Base-by-base conservation (phyloP, 805 yeast genomes). In the Ogataea corticis region DNA sequence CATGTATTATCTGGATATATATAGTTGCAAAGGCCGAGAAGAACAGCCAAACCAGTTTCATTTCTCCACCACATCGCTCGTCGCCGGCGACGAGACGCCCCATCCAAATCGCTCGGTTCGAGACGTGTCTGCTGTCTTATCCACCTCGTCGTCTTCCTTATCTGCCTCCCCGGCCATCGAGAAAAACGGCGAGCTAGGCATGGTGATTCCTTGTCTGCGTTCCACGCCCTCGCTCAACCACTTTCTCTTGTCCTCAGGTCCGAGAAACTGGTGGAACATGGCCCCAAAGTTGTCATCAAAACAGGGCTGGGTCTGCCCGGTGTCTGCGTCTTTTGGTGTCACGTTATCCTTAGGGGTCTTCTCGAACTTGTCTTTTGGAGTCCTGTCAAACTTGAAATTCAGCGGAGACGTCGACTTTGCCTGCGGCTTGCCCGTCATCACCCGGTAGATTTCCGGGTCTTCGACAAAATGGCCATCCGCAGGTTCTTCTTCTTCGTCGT, bases 151-250 rank as follows among this genome's bases (percentile, higher is more conserved):
- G 11, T 42, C 44, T 30, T 23, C 23, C 45, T 48, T 15, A 13
- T 27, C n/a, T 1, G 47, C 51, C 23, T 56, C 60, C n/a, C 30
- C 40, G 30, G 45, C 41, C 31, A 51, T 39, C 15, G 50, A 37
- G 41, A 61, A 63, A 39, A 62, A 63, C 7, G 69, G 69, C 3
- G 69, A 65, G 38, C 67, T 62, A 21, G 69, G 69, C 64, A 65
- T 60, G 16, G 50, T 56, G 25, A 55, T 50, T 11, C 51, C 46
- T 13, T 50, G 50, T 31, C 52, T 34, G 23, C 35, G 51, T 12
- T 37, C 37, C 13, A 7, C 18, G 16, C 13, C 41, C 10, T 4
- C 21, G 33, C 14, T 21, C 14, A 29, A 4, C 35, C 34, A 39
- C 15, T 30, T 25, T 5, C 23, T 44, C 7, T 45, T 40, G 6